Conservation (phyloP, 352 stramenopile species). For the Pythium sp. region DNA sequence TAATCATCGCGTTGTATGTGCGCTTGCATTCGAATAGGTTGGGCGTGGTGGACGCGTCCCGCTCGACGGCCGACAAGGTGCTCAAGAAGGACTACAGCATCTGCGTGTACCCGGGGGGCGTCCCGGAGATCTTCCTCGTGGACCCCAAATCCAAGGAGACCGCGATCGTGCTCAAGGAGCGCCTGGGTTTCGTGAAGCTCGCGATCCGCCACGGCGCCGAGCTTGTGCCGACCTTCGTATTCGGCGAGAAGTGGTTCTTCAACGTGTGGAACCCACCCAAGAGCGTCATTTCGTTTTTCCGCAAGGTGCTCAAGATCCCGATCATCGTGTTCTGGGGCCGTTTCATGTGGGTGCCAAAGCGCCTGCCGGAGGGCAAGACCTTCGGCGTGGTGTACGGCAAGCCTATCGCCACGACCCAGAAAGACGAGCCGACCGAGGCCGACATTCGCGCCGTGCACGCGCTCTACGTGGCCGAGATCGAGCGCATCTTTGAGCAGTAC, state of each 20-base stretch:
- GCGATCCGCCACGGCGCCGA: slow-evolving; percentile 73
- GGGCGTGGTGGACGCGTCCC: slow-evolving; percentile 68
- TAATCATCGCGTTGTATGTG: neutral
- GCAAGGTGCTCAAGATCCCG: slow-evolving; percentile 15
- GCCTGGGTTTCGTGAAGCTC: slow-evolving; percentile 80
- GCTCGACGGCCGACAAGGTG: slow-evolving; percentile 71
- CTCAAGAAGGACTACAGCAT: slow-evolving; percentile 64
- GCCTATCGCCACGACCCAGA: slow-evolving; percentile 52
- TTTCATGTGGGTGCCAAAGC: slow-evolving; percentile 75
- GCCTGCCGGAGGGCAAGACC: slow-evolving; percentile 50
- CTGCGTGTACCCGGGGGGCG: slow-evolving; percentile 70
- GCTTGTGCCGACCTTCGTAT: slow-evolving; percentile 76
- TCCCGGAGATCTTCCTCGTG: slow-evolving; percentile 76
- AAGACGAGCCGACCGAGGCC: slow-evolving; percentile 56
- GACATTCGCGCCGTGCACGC: slow-evolving; percentile 51
- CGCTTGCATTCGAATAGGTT: slow-evolving; percentile 26
- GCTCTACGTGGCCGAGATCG: slow-evolving; percentile 57
- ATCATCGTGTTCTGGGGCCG: slow-evolving; percentile 11
- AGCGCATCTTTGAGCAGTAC: slow-evolving; percentile 64
- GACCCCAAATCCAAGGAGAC: slow-evolving; percentile 74
- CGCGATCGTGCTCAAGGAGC: slow-evolving; percentile 70
- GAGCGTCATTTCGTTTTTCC: slow-evolving; percentile 13
- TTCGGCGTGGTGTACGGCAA: slow-evolving; percentile 80
- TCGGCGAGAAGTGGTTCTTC: slow-evolving; percentile 81
- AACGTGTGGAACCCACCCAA: slow-evolving; percentile 26